Base-by-base conservation (phyloP, 2,329 filamentous ascomycete genomes). In the Cercospora canescens region DNA sequence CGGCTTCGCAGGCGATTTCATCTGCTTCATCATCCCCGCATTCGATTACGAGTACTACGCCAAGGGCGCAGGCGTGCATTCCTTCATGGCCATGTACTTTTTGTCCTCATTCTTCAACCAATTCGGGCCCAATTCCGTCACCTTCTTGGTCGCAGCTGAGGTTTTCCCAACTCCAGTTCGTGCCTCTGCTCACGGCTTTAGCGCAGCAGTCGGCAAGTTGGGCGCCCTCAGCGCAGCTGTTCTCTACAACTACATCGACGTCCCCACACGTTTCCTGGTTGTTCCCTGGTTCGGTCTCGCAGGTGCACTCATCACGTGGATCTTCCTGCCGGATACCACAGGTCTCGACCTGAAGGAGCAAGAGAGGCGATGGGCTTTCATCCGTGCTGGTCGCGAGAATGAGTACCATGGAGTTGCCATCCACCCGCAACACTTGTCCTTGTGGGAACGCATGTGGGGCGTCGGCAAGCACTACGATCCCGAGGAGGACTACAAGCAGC, bases 31-130 rank as follows among this genome's bases (percentile, higher is more conserved):
- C 77, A 87, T 97, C 48, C 94, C 94, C 1, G 94, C 91, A 54
- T 97, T 97, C 86, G 84, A 92, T 76, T 97, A 89, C 83, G 78
- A 91, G 0, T 93, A 95, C 87, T 97, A 93, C 84, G 93, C 87
- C 21, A 84, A 84, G 58, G 82, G 85, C 1, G 83, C 84, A 6
- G 88, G 92, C 74, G 90, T 97, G 78, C 89, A 92, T 76, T 84
- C 86, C n/a, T 98, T 98, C 89, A 94, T 97, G 83, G 89, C 94
- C 77, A 97, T 98, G 93, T 97, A 97, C 86, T 97, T 97, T 83
- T 80, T 98, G 73, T 96, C 93, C 7, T 96, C 92, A 26, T 98
- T 98, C 85, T 98, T 98, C 89, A 97, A 97, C 86, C 94, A 98
- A 79, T 98, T 98, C 76, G 94, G 94, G 12, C 94, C 94, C 80